Evolutionary conservation across 345 rosid species (phyloP), one percentile per base, ranked within the genome.

Genomic region (Camelina neglecta): DNA sequence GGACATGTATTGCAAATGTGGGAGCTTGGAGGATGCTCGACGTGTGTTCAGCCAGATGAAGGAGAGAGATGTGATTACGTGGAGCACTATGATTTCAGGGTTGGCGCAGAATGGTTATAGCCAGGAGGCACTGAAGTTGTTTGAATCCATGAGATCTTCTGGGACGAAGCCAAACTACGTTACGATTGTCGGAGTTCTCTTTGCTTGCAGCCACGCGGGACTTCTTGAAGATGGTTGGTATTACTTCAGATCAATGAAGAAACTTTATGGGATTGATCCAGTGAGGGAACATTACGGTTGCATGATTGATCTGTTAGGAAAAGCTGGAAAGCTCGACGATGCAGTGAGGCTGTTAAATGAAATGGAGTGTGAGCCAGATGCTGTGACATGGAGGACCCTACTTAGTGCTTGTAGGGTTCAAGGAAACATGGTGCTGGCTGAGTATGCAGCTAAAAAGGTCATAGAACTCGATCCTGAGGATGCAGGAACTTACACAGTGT

Each of bases 41-140:
- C 26, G 41, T 33, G 60, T 89, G 68, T 89, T 89, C 42, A 42
- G 5, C 36, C 59, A 83, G 54, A 86, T 86, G 91, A 71, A 54
- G 26, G 84, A 81, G 62, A 88, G 74, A 80, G 91, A 88, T 77
- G 93, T 90, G 60, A 79, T 90, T 63, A 82, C 96, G 41, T 88
- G 93, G 91, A 90, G 96, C 79, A 90, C 93, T 16, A 85, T 90
- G 91, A 87, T 90, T 75, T 79, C 89, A 16, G 93, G 96, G 58
- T 62, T 88, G 68, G 96, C 89, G 0, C 91, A 90, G 57, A 88
- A 90, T 16, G 96, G 96, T 44, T 82, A 81, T 75, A 90, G 93
- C 77, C 79, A 68, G 11, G 86, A 88, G 72, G 93, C 96, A 4
- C 21, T 88, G 61, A 63, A 72, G 49, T 61, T 90, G 71, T 87